These are phyloP conservation scores for Isoetes taiwanensis DNA, from an alignment of 75 land plant genomes.

Conservation along the genomic window DNA sequence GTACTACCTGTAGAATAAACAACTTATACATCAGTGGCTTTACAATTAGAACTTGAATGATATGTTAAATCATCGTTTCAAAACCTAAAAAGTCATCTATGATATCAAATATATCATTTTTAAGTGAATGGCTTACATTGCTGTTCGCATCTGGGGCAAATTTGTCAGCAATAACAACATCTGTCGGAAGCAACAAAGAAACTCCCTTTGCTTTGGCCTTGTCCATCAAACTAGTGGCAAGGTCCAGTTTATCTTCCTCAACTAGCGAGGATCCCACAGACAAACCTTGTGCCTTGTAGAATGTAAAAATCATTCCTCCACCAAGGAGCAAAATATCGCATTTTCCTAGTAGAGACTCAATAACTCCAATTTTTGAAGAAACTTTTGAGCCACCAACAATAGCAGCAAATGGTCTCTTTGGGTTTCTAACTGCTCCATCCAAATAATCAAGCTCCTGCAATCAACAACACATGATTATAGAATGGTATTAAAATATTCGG, in stretches of 20 bases:
- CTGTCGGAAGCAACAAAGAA: conserved; percentile 53
- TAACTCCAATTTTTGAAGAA: conserved; percentile 78
- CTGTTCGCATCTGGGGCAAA: conserved; percentile 70
- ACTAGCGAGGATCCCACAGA: conserved; percentile 73
- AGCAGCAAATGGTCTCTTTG: conserved; percentile 83
- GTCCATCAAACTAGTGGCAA: conserved; percentile 44
- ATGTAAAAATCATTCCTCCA: conserved; percentile 90
- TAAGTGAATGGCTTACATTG: background rate
- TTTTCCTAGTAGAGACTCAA: conserved; percentile 63
- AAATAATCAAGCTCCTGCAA: conserved; percentile 70
- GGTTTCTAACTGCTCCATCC: conserved; percentile 64
- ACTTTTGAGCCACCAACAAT: conserved; percentile 97
- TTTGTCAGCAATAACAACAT: conserved; percentile 66
- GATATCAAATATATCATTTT: background rate
- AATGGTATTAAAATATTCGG: background rate
- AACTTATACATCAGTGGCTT: too few species aligned
- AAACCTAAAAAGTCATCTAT: too few species aligned
- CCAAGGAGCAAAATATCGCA: conserved; percentile 63
- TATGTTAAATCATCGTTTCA: too few species aligned
- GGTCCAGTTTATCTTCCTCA: conserved; percentile 77
- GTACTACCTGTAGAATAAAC: conserved; percentile 49
- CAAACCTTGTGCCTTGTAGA: conserved; percentile 76
- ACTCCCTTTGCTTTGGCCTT: conserved; percentile 68
- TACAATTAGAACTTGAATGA: too few species aligned
- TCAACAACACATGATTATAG: background rate